Conservation (phyloP, 257 asterid species). For the Ocimum tenuiflorum region DNA sequence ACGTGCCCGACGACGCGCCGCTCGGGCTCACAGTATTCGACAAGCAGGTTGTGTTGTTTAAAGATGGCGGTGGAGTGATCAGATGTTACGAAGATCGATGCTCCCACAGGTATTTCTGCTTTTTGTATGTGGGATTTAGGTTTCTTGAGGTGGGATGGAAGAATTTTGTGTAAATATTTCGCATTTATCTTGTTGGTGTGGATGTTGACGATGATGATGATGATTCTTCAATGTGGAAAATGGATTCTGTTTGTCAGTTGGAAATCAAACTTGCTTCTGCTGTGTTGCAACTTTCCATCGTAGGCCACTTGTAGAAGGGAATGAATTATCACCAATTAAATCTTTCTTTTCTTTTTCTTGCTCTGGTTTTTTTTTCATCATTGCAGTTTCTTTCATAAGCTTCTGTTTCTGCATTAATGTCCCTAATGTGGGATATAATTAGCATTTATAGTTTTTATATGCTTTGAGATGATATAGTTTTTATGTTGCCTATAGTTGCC, state of each 20-base stretch:
- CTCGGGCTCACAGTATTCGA: constrained; percentile 85
- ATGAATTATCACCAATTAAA: not conserved
- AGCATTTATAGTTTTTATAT: not conserved
- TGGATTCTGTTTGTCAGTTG: not conserved
- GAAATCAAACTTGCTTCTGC: not conserved
- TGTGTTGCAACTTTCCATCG: too few species aligned
- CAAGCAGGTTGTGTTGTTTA: constrained; percentile 70
- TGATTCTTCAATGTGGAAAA: not conserved
- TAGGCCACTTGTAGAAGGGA: too few species aligned
- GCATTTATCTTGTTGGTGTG: not conserved
- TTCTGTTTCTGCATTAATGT: not conserved
- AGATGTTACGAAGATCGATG: constrained; percentile 78
- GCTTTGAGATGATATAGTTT: not conserved
- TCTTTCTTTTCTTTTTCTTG: not conserved
- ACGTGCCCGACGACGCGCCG: constrained; percentile 90
- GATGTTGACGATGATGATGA: not conserved
- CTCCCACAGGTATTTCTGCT: constrained; percentile 60
- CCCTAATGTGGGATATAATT: not conserved
- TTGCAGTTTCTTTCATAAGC: too few species aligned
- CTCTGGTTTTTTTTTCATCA: not conserved
- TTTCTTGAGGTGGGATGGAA: not conserved
- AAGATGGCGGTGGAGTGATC: constrained; percentile 64
- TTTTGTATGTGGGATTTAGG: not conserved
- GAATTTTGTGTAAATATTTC: not conserved
- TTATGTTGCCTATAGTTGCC: not conserved